phyloP scores from a whole-genome alignment of 148 eudicot species.

The Rheum nobile region DNA sequence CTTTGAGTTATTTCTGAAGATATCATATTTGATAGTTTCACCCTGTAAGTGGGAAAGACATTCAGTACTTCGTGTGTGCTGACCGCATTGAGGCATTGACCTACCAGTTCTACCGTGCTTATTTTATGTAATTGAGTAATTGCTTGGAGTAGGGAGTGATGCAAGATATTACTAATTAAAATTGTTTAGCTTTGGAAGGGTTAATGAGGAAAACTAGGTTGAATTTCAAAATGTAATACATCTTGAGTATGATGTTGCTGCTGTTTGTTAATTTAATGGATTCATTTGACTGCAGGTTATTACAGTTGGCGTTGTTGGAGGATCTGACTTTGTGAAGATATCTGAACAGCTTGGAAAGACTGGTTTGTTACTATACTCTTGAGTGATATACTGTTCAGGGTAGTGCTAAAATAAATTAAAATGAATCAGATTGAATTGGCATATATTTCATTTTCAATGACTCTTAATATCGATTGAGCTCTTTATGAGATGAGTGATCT shows the following conservation, averaged over 20 bases:
- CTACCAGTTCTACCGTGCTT: neutral
- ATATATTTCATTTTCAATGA: neutral
- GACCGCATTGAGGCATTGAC: neutral
- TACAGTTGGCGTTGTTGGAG: constrained; percentile 91
- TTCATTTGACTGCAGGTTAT: constrained; percentile 46
- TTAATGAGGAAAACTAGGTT: neutral
- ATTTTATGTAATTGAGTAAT: neutral
- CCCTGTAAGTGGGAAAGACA: neutral
- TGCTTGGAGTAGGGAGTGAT: neutral
- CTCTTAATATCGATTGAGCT: neutral
- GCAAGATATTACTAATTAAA: neutral
- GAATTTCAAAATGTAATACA: neutral
- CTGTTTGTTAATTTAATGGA: neutral
- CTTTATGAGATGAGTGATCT: neutral
- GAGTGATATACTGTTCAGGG: neutral
- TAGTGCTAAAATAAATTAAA: neutral
- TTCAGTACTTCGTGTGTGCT: neutral
- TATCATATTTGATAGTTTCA: no score
- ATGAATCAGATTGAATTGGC: neutral
- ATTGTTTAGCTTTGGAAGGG: neutral
- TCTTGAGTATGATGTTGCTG: neutral
- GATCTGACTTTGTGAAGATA: constrained; percentile 90
- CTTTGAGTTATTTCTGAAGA: neutral
- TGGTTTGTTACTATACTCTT: constrained; percentile 31
- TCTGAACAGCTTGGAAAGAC: constrained; percentile 93